Conservation (phyloP, 345 rosid species). For the Turnera subulata region DNA sequence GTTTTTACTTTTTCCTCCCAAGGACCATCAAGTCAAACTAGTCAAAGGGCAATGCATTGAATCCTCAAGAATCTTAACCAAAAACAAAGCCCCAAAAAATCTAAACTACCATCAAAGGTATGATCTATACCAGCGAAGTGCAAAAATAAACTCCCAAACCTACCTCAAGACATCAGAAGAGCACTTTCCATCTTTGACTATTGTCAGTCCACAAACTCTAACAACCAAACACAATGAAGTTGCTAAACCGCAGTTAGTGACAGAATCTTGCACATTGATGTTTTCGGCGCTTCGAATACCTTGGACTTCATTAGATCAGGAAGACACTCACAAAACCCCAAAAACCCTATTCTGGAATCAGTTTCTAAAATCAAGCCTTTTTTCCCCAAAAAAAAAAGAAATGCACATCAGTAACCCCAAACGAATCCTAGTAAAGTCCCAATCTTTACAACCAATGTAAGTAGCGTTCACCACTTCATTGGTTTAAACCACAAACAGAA, state of each 20-base stretch:
- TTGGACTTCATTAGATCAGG: too few relatives aligned
- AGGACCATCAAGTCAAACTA: conserved; percentile 1
- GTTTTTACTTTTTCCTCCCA: background rate
- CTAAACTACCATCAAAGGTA: background rate
- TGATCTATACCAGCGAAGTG: background rate
- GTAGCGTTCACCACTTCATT: too few relatives aligned
- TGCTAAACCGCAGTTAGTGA: too few relatives aligned
- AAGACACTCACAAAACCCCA: background rate
- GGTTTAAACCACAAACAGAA: too few relatives aligned
- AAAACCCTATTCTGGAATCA: background rate
- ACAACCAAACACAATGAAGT: too few relatives aligned
- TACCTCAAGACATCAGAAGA: too few relatives aligned
- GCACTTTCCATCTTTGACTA: too few relatives aligned
- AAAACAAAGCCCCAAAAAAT: conserved; percentile 16
- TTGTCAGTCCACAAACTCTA: too few relatives aligned
- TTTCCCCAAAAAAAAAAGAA: background rate
- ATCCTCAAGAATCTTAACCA: background rate
- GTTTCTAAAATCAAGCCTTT: background rate
- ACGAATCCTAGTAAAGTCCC: background rate
- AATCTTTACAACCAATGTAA: background rate
- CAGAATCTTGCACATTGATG: too few relatives aligned
- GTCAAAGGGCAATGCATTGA: conserved; percentile 8
- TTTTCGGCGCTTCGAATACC: too few relatives aligned
- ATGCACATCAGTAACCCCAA: background rate
- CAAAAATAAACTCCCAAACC: conserved; percentile 1